Base-by-base conservation (phyloP, 148 eudicot genomes). In the Persicaria tinctoria region DNA sequence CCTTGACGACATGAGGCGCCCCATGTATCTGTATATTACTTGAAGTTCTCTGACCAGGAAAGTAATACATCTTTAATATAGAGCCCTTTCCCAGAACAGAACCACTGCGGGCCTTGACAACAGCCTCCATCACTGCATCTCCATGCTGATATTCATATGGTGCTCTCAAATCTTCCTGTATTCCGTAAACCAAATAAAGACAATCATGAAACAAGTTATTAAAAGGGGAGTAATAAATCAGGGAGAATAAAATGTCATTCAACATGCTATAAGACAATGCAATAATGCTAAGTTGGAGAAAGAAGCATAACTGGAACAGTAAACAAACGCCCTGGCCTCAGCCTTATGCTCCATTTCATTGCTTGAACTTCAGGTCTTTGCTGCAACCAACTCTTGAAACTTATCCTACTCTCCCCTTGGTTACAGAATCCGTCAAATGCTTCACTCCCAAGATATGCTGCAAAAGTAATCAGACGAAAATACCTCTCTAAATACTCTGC, bases 11-110 rank as follows among this genome's bases (percentile, higher is more conserved):
- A 85, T 93, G 90, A 76, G 98, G 98, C 73, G 98, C 97, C 77
- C 98, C 98, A 72, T 88, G 98, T 68, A 93, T 87, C 80, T 88
- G 95, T 79, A 89, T 88, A 80, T 85, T 78, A 84, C 90, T 89
- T 9, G 98, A 93, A 80, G 91, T 93, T 86, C 89, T 91, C 84
- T 93, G 98, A 76, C 98, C 97, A 82, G 98, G 98, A 84, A 89
- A 93, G 84, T 91, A 93, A 78, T 93, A 93, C 97, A 91, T 93
- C 87, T 93, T 93, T n/a, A 93, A 84, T 76, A 93, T 93, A 68
- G 94, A 93, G 9, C 98, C 98, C 77, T 90, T 93, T 72, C 98
- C 98, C 72, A 93, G 77, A 75, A 93, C 98, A 38, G 98, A 91
- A 79, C 98, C 98, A 81, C 82, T 89, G 66, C 98, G 97, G 76